A percentile compares a stretch with the other conserved stretches of the same genome.
phyloP scores from a whole-genome alignment of 2,329 filamentous ascomycete genomes.

The Exserohilum turcica region DNA sequence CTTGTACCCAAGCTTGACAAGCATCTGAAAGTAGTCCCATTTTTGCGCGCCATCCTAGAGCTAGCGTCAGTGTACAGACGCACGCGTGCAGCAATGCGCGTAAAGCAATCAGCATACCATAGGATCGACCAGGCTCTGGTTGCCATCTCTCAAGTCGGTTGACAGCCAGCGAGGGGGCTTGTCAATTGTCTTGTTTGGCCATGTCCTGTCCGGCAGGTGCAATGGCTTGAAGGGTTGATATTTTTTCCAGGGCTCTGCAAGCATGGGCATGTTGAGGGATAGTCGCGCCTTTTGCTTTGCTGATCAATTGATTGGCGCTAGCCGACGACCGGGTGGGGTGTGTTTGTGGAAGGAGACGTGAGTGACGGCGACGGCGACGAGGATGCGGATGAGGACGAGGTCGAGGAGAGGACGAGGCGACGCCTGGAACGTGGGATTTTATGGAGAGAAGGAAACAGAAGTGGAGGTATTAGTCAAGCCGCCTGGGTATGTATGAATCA shows the following conservation, averaged over 20 bases:
- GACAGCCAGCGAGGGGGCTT: constrained; percentile 91
- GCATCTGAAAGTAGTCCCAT: constrained; percentile 93
- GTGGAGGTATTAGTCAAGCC: constrained; percentile 5
- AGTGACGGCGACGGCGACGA: neutral
- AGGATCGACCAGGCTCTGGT: constrained; percentile 89
- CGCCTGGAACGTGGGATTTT: neutral
- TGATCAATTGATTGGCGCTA: neutral
- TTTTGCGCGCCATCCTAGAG: constrained; percentile 88
- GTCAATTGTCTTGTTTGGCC: constrained; percentile 80
- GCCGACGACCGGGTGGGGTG: neutral
- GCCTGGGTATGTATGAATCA: constrained; percentile 22
- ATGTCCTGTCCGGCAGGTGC: constrained; percentile 73
- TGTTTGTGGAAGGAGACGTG: neutral
- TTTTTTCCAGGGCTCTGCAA: constrained; percentile 77
- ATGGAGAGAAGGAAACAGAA: neutral
- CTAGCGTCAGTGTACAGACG: neutral
- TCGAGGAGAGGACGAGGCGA: too few relatives aligned
- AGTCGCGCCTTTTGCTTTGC: neutral
- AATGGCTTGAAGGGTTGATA: constrained; percentile 73
- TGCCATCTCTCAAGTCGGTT: constrained; percentile 87
- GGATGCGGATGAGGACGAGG: too few relatives aligned
- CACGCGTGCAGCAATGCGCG: neutral
- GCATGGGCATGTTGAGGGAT: constrained; percentile 54
- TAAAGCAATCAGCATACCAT: constrained; percentile 66
- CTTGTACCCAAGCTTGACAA: constrained; percentile 90